These are phyloP conservation scores for Stachybotrys elegans DNA, from an alignment of 2,329 filamentous ascomycete genomes.

Conservation along the genomic window DNA sequence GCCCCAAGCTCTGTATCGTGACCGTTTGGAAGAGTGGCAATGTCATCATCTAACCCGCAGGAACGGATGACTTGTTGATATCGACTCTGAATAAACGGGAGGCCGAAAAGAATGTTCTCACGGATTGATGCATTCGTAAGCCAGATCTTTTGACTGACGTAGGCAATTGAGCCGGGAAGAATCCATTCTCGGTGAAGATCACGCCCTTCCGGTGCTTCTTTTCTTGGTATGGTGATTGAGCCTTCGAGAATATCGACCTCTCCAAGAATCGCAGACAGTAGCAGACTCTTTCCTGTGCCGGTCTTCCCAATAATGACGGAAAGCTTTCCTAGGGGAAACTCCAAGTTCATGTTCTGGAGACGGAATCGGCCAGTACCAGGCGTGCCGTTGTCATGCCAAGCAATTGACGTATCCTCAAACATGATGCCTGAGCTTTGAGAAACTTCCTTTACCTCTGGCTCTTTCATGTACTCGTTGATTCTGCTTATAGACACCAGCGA, in stretches of 20 bases:
- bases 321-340: slow-evolving; percentile 63
- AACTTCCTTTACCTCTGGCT: no score
- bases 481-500: slow-evolving; percentile 67
- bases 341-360: slow-evolving; percentile 57
- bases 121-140: slow-evolving; percentile 76
- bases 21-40: slow-evolving; percentile 70
- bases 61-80: slow-evolving; percentile 67
- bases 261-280: slow-evolving; percentile 69
- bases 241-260: slow-evolving; percentile 67
- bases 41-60: slow-evolving; percentile 70
- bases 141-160: slow-evolving; percentile 77
- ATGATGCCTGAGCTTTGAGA: slow-evolving; percentile 52
- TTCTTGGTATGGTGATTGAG: slow-evolving; percentile 48
- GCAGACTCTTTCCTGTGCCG: slow-evolving; percentile 70
- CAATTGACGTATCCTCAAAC: slow-evolving; percentile 63
- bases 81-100: slow-evolving; percentile 63
- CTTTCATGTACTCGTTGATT: slow-evolving; percentile 65
- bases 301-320: slow-evolving; percentile 74
- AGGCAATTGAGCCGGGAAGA: slow-evolving; percentile 65
- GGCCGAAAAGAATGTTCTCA: slow-evolving; percentile 73
- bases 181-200: no score
- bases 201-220: slow-evolving; percentile 39
- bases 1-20: slow-evolving; percentile 78
- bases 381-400: slow-evolving; percentile 63
- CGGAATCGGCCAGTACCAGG: slow-evolving; percentile 57